Evolutionary conservation across 345 rosid genomes (phyloP).

Genomic region (Linum usitatissimum): DNA sequence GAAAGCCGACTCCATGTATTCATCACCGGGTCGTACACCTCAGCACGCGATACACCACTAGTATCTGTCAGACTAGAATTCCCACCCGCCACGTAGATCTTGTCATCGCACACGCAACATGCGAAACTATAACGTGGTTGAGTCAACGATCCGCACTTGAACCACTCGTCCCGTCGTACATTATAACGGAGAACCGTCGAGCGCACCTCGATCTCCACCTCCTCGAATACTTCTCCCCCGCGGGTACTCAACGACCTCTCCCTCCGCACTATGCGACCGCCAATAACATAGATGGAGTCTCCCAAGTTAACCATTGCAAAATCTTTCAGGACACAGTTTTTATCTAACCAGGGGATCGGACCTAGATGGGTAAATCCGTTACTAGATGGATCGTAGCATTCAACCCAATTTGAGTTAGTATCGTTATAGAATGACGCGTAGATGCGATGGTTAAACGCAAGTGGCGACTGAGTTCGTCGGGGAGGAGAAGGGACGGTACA

Average conservation of each 20-base stretch:
- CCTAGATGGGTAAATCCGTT: constrained; percentile 34
- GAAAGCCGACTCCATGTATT: constrained; percentile 33
- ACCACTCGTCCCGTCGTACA: constrained; percentile 19
- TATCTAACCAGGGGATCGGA: constrained; percentile 18
- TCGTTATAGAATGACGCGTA: constrained; percentile 28
- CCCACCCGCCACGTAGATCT: constrained; percentile 43
- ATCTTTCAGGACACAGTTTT: constrained; percentile 34
- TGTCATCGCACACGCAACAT: constrained; percentile 22
- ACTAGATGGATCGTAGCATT: constrained; percentile 26
- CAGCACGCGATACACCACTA: constrained; percentile 25
- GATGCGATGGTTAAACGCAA: constrained; percentile 7
- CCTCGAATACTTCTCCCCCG: constrained; percentile 14
- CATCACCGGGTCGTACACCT: constrained; percentile 25
- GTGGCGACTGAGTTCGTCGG: background rate
- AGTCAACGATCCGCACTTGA: constrained; percentile 18
- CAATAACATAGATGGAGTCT: constrained; percentile 32
- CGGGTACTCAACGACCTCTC: background rate
- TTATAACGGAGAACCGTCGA: constrained; percentile 22
- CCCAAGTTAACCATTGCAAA: constrained; percentile 34
- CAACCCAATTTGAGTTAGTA: constrained; percentile 29
- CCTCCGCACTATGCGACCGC: constrained; percentile 29
- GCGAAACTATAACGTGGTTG: constrained; percentile 38
- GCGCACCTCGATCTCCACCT: constrained; percentile 13
- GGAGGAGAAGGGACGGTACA: constrained; percentile 19
- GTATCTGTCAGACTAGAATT: constrained; percentile 23